These are phyloP conservation scores for Kodamaea kakaduensis DNA, from an alignment of 805 yeast species.

Conservation along the genomic window DNA sequence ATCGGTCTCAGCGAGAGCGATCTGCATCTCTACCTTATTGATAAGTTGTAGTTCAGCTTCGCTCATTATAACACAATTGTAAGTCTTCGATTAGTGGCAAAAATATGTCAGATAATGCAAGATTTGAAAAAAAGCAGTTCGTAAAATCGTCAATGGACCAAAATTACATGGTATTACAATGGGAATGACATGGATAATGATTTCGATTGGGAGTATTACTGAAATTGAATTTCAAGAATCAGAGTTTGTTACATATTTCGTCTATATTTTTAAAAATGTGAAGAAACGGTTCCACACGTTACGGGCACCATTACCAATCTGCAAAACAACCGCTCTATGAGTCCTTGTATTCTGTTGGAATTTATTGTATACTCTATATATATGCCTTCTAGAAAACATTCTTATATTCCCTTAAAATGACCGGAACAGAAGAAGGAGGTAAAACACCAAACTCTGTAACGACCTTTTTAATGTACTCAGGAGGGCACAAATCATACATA, in stretches of 20 bases:
- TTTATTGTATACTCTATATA: constrained; percentile 1
- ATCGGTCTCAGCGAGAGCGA: constrained; percentile 72
- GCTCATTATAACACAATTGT: too few species aligned
- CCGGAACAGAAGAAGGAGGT: constrained; percentile 98
- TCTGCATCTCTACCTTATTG: constrained; percentile 74
- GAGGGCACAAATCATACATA: constrained; percentile 92
- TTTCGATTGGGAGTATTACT: too few species aligned
- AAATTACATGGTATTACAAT: too few species aligned
- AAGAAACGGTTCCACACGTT: too few species aligned
- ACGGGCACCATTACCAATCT: too few species aligned
- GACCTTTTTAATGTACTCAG: constrained; percentile 87
- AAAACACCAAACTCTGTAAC: constrained; percentile 94
- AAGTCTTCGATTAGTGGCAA: constrained; percentile 13
- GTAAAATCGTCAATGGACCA: too few species aligned
- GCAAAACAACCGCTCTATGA: not conserved
- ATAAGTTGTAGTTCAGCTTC: constrained; percentile 57
- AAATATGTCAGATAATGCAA: too few species aligned
- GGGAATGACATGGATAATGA: too few species aligned
- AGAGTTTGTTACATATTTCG: too few species aligned
- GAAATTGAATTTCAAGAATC: too few species aligned
- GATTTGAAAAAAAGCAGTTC: too few species aligned
- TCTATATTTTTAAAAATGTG: too few species aligned
- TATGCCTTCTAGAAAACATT: constrained; percentile 15
- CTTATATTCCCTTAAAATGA: constrained; percentile 89
- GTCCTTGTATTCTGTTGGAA: not conserved